A percentile compares a stretch with the other conserved stretches of the same genome.
These are phyloP conservation scores for Trichosporon inkin DNA, from an alignment of 1,284 basidiomycete species.

Conservation along the genomic window DNA sequence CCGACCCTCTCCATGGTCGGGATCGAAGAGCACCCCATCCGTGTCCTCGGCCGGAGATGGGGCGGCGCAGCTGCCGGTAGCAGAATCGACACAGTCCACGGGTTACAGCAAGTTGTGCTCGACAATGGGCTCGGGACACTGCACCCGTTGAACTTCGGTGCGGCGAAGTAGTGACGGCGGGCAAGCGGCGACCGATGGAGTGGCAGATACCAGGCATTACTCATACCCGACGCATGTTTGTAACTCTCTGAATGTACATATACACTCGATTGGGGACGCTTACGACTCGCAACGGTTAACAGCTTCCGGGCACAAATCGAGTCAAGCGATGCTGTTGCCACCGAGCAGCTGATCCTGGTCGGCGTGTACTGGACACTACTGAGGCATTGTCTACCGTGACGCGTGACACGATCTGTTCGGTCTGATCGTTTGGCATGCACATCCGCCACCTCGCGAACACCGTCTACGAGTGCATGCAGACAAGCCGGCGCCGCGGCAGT, in stretches of 20 bases:
- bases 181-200: not conserved
- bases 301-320: not conserved
- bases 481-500: not conserved
- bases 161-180: not conserved
- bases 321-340: not conserved
- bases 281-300: not conserved
- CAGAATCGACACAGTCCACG: slow-evolving; percentile 10
- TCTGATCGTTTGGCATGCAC: too few relatives aligned
- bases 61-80: slow-evolving; percentile 9
- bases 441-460: not conserved
- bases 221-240: not conserved
- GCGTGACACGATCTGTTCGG: too few relatives aligned
- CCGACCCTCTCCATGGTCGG: not conserved
- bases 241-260: not conserved
- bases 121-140: slow-evolving; percentile 11
- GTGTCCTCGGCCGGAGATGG: slow-evolving; percentile 25
- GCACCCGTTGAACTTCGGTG: not conserved
- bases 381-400: too few relatives aligned
- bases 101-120: slow-evolving; percentile 7
- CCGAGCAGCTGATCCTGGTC: not conserved
- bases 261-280: not conserved
- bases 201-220: not conserved
- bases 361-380: too few relatives aligned
- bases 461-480: not conserved
- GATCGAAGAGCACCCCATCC: slow-evolving; percentile 26